Evolutionary conservation across 257 asterid species (phyloP), one percentile per base, ranked within the genome.

Genomic region (Solanum piurae): DNA sequence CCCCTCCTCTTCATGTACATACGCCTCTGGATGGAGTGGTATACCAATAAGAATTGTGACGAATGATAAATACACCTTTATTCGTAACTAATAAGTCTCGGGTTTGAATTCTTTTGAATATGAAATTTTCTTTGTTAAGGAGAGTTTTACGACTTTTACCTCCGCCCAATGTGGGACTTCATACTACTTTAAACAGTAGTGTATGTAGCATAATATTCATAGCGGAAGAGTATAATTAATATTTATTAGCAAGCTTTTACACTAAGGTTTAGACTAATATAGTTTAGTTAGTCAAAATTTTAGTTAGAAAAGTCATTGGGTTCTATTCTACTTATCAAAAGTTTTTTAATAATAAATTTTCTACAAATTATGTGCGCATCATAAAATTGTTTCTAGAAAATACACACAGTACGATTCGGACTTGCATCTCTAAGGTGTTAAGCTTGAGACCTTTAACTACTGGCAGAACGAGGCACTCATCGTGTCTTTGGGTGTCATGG

Each of bases 61-160:
- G 16, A 44, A 18, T 6, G 55, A 0, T 2, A 44, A 44, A 2
- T 44, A 4, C 1, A 0, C 18, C 4, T 44, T 12, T 18, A 44
- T 44, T 44, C 2, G 12, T 44, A 44, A 44, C 4, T 6, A 44
- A 16, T 16, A 44, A 5, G 13, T 44, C 6, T 44, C 55, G 2
- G 13, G 0, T 12, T 44, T 6, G 13, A 44, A 6, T 4, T 1
- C 55, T 44, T 2, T 12, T 44, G 13, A 52, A 16, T 52, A 52
- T 1, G 62, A 6, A 52, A 5, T 16, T 9, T 0, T 1, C n/a
- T 52, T 52, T 52, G 4, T 52, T 52, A 52, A 52, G 21, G 21
- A 6, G 21, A 0, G 3, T 52, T 52, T 52, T 52, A 52, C 52
- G 31, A 29, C 31, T 29, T 29, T 29, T 29, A 29, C 21, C 21